Evolutionary conservation across 495 filamentous ascomycete species (phyloP).

Genomic region (Hypoxylon subgilvum): DNA sequence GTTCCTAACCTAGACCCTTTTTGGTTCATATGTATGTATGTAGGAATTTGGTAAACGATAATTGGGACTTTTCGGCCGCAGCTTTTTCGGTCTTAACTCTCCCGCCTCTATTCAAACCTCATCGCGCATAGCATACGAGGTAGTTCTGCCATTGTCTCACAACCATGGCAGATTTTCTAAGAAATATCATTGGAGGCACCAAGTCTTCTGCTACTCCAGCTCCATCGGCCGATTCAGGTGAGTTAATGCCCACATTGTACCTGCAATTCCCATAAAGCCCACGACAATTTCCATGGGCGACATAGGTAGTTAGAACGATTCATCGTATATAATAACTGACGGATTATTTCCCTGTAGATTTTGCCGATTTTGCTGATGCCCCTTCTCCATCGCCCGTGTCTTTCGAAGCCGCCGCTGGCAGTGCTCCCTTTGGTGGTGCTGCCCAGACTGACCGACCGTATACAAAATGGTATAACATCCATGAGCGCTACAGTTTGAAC

Average conservation of each 20-base stretch:
- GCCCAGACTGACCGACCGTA: constrained; percentile 65
- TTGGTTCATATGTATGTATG: too few relatives aligned
- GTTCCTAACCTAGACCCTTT: too few relatives aligned
- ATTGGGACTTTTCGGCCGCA: constrained; percentile 18
- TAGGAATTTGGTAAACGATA: neutral
- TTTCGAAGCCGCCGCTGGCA: constrained; percentile 37
- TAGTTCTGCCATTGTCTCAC: constrained; percentile 14
- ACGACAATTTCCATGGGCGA: neutral
- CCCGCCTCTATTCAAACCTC: constrained; percentile 20
- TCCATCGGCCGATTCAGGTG: constrained; percentile 66
- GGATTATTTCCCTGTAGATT: constrained; percentile 58
- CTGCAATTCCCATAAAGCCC: constrained; percentile 10
- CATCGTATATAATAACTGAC: constrained; percentile 1
- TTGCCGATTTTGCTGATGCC: constrained; percentile 77
- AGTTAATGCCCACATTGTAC: constrained; percentile 29
- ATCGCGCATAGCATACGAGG: constrained; percentile 22
- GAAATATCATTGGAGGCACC: constrained; percentile 70
- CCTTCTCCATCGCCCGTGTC: constrained; percentile 65
- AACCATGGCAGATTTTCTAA: constrained; percentile 71
- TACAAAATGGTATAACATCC: constrained; percentile 96
- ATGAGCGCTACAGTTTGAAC: constrained; percentile 78
- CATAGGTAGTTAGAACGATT: neutral
- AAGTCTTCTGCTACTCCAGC: constrained; percentile 58
- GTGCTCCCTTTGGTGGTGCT: constrained; percentile 48
- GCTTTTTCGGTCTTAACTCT: constrained; percentile 3